Evolutionary conservation across 2,329 filamentous ascomycete species (phyloP), one percentile per base, ranked within the genome.

Genomic region (Ophiostoma fasciatum): DNA sequence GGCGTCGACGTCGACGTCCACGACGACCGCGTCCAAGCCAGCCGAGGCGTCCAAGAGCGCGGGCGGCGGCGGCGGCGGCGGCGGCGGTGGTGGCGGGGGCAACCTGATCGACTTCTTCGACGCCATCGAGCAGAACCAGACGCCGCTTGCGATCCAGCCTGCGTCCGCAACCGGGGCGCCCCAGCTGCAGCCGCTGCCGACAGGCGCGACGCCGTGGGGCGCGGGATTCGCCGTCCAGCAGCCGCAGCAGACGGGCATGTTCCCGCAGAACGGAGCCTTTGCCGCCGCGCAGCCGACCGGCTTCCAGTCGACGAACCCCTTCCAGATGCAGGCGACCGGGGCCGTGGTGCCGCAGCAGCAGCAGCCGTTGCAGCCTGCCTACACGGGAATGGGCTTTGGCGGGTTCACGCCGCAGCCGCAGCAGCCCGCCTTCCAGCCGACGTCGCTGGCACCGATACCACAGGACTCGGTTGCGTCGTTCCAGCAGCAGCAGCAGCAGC

Each of bases 71-170:
- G 23, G 20, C 20, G 20, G 23, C 23, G 13, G 3, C 23, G 23
- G 3, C 23, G 4, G 3, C 23, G 11, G 13, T 12, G 23, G 6
- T 13, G 8, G 23, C 23, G 23, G 23, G 10, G 6, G 20, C 11
- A 25, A 25, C 61, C 65, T 92, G 42, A 96, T 93, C 51, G 90
- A 88, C 61, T 94, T 93, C 58, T 94, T 94, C 55, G 88, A 79
- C 51, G 87, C 84, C 6, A 94, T 93, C 49, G 87, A 94, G 51
- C 76, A 84, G 51, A 85, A 87, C 45, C 84, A 90, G 54, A 82
- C 82, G 35, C 65, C 78, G 1, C 71, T 82, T 66, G 66, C 58
- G 26, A 51, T 57, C 2, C 64, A 68, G 44, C 49, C 62, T 14
- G 56, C 57, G 27, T n/a, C 43, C 55, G 1, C 59, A 60, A 36